Evolutionary conservation across 148 eudicot species (phyloP).

Genomic region (Amaranthus cruentus): DNA sequence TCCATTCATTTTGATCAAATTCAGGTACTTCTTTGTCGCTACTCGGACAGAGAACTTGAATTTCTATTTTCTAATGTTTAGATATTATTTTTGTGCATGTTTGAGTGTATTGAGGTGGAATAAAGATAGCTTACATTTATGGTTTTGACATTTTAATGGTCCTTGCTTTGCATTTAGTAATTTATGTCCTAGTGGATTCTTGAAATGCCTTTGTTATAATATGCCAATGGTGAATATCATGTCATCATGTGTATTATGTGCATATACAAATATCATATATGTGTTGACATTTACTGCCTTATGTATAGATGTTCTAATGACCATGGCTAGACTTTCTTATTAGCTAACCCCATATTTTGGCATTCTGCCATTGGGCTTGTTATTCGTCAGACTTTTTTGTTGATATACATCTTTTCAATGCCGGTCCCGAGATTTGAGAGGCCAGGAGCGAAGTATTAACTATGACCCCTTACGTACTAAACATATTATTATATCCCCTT

Average conservation of each 20-base stretch:
- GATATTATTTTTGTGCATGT: constrained; percentile 14
- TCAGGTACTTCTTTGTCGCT: constrained; percentile 13
- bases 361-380: no score
- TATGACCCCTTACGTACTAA: no score
- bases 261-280: not conserved
- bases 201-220: not conserved
- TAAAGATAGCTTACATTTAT: constrained; percentile 11
- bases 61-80: constrained; percentile 12
- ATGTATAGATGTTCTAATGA: not conserved
- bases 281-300: not conserved
- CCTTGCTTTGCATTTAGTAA: constrained; percentile 3
- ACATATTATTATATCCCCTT: no score
- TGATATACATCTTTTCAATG: no score
- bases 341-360: not conserved
- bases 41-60: constrained; percentile 4
- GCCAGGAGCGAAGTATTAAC: no score
- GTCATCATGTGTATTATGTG: not conserved
- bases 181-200: constrained; percentile 8
- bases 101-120: constrained; percentile 9
- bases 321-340: not conserved
- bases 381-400: no score
- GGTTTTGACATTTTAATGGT: not conserved
- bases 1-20: constrained; percentile 20
- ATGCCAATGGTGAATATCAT: not conserved
- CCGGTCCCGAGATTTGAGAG: no score